Evolutionary conservation across 2,329 filamentous ascomycete species (phyloP), one percentile per base, ranked within the genome.

Genomic region (Graphilbum fragrans): DNA sequence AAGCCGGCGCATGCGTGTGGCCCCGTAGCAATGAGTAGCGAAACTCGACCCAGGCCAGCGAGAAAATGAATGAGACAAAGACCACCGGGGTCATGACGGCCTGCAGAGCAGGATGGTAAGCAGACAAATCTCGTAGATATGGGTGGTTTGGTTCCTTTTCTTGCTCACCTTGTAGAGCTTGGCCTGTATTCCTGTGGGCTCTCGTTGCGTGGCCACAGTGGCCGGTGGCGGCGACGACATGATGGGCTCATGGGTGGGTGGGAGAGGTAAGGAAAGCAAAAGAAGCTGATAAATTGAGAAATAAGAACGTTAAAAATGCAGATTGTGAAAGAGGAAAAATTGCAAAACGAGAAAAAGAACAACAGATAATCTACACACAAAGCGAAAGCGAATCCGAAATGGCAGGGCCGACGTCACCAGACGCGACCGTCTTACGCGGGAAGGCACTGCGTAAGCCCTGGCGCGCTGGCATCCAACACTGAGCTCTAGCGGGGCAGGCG

Each of bases 41-140:
- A 39, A 69, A 61, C 60, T 83, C 78, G 35, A 83, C 68, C 39
- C 81, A 57, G 53, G 70, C 66, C 36, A 84, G 70, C 2, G 79
- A 82, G 48, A 82, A 36, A 34, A 85, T 56, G 58, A 83, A 82
- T 19, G 75, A 71, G 39, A 75, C 62, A 55, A 82, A 73, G 48
- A 76, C 66, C 46, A 83, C 49, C 8, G 80, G 78, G 0, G 77
- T 80, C 59, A 80, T 65, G 49, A 83, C 49, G 43, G 21, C 10
- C 9, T 29, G 22, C n/a, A 31, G 19, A 32, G n/a, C 6, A n/a
- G n/a, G 25, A 29, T 8, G 14, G 14, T 8, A 29, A 29, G 14
- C 25, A 29, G 25, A 29, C 8, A 29, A 29, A 29, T 29, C 25
- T 29, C 25, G 14, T n/a, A n/a, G n/a, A n/a, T n/a, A n/a, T n/a